Evolutionary conservation across 2,329 filamentous ascomycete genomes (phyloP).

Genomic region (Aspergillus sergii): DNA sequence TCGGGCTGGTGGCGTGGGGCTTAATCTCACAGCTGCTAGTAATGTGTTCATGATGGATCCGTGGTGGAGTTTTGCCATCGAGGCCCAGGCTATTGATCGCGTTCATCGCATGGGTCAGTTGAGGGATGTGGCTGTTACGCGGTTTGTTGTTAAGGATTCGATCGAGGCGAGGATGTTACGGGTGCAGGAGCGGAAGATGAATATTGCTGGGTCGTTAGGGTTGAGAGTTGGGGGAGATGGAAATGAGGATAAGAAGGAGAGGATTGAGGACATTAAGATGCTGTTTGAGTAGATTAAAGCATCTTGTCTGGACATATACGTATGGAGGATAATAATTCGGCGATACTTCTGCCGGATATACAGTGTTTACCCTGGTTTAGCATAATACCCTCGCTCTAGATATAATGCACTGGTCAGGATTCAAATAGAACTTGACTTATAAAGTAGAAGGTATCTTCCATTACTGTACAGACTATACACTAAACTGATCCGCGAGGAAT

Average conservation of each 20-base stretch:
- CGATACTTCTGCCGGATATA: not conserved
- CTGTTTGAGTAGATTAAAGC: constrained; percentile 57
- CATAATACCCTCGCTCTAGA: not conserved
- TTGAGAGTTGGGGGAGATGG: constrained; percentile 93
- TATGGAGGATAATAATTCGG: not conserved
- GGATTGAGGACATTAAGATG: constrained; percentile 93
- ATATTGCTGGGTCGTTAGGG: constrained; percentile 86
- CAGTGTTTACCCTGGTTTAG: not conserved
- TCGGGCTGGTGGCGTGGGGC: constrained; percentile 86
- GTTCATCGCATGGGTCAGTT: constrained; percentile 97
- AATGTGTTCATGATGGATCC: constrained; percentile 99
- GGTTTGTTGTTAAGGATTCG: constrained; percentile 86
- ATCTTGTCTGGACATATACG: not conserved
- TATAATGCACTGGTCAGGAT: not conserved
- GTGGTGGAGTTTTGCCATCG: constrained; percentile 98
- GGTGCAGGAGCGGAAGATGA: constrained; percentile 88
- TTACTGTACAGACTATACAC: not conserved
- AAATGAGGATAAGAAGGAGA: constrained; percentile 80
- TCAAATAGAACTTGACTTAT: not conserved
- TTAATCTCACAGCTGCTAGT: constrained; percentile 87
- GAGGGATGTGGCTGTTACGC: constrained; percentile 78
- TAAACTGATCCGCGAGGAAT: not conserved
- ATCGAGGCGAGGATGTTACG: constrained; percentile 94
- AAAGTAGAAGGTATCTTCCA: not conserved
- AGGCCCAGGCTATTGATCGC: constrained; percentile 95